phyloP scores from a whole-genome alignment of 805 yeast genomes.

The Saturnispora diversa region DNA sequence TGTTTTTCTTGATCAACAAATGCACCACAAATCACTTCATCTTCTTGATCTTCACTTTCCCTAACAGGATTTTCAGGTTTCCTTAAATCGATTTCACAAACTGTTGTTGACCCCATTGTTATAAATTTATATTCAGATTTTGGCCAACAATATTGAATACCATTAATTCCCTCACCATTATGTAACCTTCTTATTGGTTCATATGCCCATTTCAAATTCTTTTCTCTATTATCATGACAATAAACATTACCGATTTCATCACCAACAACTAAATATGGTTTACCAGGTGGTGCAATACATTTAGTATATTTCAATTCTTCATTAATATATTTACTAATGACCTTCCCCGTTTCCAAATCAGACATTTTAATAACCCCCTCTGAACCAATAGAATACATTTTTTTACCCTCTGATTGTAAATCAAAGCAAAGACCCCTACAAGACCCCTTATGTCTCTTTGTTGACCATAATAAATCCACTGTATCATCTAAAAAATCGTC shows the following conservation, averaged over 20 bases:
- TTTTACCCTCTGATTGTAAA: slow-evolving; percentile 41
- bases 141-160: slow-evolving; percentile 60
- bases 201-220: slow-evolving; percentile 37
- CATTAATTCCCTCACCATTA: slow-evolving; percentile 71
- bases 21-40: slow-evolving; percentile 74
- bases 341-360: slow-evolving; percentile 64
- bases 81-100: slow-evolving; percentile 71
- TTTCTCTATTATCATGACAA: slow-evolving; percentile 51
- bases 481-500: slow-evolving; percentile 22
- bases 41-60: slow-evolving; percentile 85
- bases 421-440: slow-evolving; percentile 68
- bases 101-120: slow-evolving; percentile 73
- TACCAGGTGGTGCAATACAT: slow-evolving; percentile 37
- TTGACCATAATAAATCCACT: slow-evolving; percentile 56
- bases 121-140: slow-evolving; percentile 72
- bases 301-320: slow-evolving; percentile 30
- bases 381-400: slow-evolving; percentile 63
- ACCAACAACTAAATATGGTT: slow-evolving; percentile 48
- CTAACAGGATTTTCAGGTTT: slow-evolving; percentile 47
- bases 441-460: slow-evolving; percentile 84
- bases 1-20: slow-evolving; percentile 58
- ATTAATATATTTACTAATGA: slow-evolving; percentile 40
- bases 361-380: slow-evolving; percentile 78
- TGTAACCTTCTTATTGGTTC: slow-evolving; percentile 45
- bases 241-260: slow-evolving; percentile 62